phyloP scores from a whole-genome alignment of 2,329 filamentous ascomycete genomes.

The Aspergillus sp. region DNA sequence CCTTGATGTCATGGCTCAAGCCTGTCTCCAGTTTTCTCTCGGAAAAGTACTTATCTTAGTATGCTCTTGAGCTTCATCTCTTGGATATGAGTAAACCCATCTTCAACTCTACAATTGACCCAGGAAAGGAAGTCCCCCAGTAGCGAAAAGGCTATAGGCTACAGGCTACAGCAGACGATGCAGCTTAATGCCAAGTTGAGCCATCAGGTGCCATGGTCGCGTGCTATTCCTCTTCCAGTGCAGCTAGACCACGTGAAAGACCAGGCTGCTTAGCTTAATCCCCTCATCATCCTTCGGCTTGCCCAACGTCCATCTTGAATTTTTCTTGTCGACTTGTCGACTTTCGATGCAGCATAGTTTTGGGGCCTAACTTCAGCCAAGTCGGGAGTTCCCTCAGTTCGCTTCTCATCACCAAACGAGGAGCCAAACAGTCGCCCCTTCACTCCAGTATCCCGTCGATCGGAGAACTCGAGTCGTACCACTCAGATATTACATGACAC shows the following conservation, averaged over 20 bases:
- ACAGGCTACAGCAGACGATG: not conserved
- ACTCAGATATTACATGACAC: not conserved
- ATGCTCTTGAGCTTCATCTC: not conserved
- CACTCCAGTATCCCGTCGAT: not conserved
- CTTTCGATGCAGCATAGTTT: not conserved
- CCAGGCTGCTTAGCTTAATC: not conserved
- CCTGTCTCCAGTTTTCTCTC: not conserved
- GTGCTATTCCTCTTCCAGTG: conserved; percentile 4
- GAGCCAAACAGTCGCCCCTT: not conserved
- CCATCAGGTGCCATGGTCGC: not conserved
- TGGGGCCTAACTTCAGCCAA: not conserved
- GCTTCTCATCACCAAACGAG: not conserved
- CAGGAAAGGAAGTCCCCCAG: not conserved
- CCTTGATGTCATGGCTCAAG: conserved; percentile 1
- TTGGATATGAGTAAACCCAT: not conserved
- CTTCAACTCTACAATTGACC: not conserved
- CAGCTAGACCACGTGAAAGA: conserved; percentile 6
- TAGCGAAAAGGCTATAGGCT: not conserved
- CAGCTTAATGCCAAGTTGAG: not conserved
- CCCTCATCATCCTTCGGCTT: not conserved
- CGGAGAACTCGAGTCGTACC: not conserved
- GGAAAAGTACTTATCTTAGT: not conserved
- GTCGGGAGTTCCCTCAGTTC: not conserved
- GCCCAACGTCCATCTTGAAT: not conserved
- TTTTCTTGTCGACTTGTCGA: not conserved